Evolutionary conservation across 2,329 filamentous ascomycete genomes (phyloP).

Genomic region (Paradendryphiella salina): DNA sequence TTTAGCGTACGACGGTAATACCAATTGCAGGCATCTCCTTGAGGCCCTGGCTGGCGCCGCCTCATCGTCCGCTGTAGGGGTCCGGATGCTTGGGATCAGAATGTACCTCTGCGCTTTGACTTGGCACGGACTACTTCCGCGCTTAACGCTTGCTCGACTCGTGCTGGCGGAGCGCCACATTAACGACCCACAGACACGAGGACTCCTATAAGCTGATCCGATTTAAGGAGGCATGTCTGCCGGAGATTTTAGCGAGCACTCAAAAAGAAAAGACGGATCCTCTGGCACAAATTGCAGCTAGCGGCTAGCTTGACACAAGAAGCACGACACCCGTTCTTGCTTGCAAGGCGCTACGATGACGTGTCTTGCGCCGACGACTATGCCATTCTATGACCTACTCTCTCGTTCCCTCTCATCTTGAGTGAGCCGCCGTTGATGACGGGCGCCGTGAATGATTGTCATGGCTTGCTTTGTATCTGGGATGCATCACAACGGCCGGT

Average conservation of each 20-base stretch:
- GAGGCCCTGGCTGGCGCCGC: constrained; percentile 28
- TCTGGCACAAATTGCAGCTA: constrained; percentile 28
- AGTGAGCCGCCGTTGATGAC: neutral
- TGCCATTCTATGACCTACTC: constrained; percentile 14
- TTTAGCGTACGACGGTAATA: constrained; percentile 40
- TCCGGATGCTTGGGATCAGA: constrained; percentile 41
- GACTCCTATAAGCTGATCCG: constrained; percentile 37
- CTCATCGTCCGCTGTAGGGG: constrained; percentile 42
- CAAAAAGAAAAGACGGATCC: constrained; percentile 26
- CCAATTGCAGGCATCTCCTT: constrained; percentile 41
- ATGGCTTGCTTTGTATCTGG: neutral
- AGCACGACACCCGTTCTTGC: constrained; percentile 25
- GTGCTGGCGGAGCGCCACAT: constrained; percentile 45
- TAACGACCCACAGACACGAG: constrained; percentile 41
- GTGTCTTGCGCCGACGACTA: constrained; percentile 22
- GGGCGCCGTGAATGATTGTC: no score
- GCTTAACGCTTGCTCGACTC: constrained; percentile 39
- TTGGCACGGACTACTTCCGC: constrained; percentile 35
- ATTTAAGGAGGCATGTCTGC: constrained; percentile 36
- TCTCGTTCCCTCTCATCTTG: neutral
- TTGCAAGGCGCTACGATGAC: constrained; percentile 33
- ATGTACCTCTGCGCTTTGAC: constrained; percentile 38
- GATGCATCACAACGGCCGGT: neutral
- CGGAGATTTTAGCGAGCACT: constrained; percentile 34
- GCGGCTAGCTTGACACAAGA: constrained; percentile 38